A percentile compares a stretch with the other conserved stretches of the same genome.
These are phyloP conservation scores for Phytophthora fragariaefolia DNA, from an alignment of 352 stramenopile species.

Conservation along the genomic window DNA sequence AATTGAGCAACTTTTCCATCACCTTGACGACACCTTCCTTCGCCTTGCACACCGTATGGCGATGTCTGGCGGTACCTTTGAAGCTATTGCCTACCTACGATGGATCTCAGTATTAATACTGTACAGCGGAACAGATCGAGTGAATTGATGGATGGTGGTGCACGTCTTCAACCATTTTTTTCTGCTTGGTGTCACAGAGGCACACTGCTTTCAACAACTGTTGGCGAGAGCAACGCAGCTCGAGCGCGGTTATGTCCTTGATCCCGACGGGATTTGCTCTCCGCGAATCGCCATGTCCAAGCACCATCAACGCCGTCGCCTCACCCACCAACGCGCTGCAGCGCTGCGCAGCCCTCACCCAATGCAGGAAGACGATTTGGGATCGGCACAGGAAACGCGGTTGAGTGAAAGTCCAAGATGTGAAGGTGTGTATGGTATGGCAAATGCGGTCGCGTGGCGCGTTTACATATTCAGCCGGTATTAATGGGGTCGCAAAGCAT, in stretches of 20 bases:
- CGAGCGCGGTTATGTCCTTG: not conserved
- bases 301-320: not conserved
- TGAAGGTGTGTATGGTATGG: not conserved
- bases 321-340: slow-evolving; percentile 1
- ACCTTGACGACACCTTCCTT: too few relatives aligned
- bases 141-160: not conserved
- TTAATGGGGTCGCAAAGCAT: slow-evolving; percentile 28
- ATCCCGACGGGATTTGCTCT: slow-evolving; percentile 7
- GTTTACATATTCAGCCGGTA: slow-evolving; percentile 48
- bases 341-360: slow-evolving; percentile 10
- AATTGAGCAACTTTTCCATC: too few relatives aligned
- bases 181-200: too few relatives aligned
- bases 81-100: not conserved
- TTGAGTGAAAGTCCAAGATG: not conserved
- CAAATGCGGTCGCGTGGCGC: slow-evolving; percentile 29
- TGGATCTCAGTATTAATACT: too few relatives aligned
- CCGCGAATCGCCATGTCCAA: not conserved
- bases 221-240: too few relatives aligned
- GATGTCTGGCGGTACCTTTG: too few relatives aligned
- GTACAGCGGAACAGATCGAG: too few relatives aligned
- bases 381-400: slow-evolving; percentile 1
- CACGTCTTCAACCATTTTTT: slow-evolving; percentile 15
- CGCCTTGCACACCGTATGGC: too few relatives aligned
- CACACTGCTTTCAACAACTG: too few relatives aligned
- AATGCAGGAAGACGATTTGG: slow-evolving; percentile 1